Evolutionary conservation across 371 early-diverging fungal genomes (phyloP).

Genomic region (Mucor ambiguus): DNA sequence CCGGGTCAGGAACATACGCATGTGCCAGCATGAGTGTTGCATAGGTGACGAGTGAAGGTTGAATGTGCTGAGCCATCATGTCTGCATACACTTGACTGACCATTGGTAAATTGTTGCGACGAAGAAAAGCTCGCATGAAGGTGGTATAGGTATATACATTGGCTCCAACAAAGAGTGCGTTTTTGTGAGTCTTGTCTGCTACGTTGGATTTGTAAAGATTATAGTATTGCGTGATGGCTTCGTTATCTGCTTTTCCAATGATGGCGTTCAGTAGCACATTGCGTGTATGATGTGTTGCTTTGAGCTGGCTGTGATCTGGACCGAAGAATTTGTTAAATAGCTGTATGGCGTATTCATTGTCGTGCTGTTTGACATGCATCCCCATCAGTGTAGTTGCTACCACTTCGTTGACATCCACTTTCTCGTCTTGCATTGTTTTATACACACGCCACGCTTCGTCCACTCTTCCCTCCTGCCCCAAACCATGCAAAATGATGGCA

Average conservation of each 20-base stretch:
- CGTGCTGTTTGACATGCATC: conserved; percentile 50
- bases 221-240: conserved; percentile 33
- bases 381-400: conserved; percentile 49
- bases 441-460: conserved; percentile 51
- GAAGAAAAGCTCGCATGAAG: conserved; percentile 55
- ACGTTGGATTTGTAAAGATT: conserved; percentile 25
- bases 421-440: conserved; percentile 35
- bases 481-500: conserved; percentile 50
- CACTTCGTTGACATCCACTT: conserved; percentile 30
- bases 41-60: conserved; percentile 46
- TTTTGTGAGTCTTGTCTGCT: not conserved
- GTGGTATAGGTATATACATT: conserved; percentile 46
- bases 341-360: conserved; percentile 38
- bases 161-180: conserved; percentile 25
- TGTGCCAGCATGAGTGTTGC: conserved; percentile 48
- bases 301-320: not conserved
- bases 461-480: conserved; percentile 35
- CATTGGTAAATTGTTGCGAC: conserved; percentile 37
- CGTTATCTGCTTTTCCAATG: conserved; percentile 25
- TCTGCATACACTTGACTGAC: conserved; percentile 46
- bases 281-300: conserved; percentile 35
- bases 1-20: conserved; percentile 49
- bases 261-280: conserved; percentile 47
- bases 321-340: conserved; percentile 42
- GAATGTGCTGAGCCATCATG: conserved; percentile 36